Percentiles rank a stretch among this genome's conserved stretches.
Conservation (phyloP, 495 filamentous ascomycete genomes). For the Clohesyomyces aquaticus region DNA sequence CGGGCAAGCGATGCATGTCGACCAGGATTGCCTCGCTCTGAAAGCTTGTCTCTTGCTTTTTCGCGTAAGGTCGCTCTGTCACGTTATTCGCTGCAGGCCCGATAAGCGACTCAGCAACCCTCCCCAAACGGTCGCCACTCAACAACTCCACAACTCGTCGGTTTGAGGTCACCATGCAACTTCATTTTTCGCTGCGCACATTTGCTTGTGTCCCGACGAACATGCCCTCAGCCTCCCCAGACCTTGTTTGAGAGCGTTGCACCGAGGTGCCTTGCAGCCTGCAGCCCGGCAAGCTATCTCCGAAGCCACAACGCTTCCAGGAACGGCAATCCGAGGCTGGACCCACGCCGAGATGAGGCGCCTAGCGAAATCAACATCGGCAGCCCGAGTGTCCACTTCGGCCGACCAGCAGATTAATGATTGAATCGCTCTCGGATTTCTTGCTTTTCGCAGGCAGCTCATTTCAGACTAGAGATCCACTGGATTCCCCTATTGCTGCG, state of each 20-base stretch:
- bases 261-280: neutral
- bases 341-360: conserved; percentile 23
- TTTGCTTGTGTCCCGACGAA: conserved; percentile 3
- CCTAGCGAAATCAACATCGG: conserved; percentile 29
- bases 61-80: conserved; percentile 4
- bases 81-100: conserved; percentile 13
- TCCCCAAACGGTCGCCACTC: conserved; percentile 14
- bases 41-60: conserved; percentile 32
- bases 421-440: neutral
- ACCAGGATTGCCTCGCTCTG: conserved; percentile 12
- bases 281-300: neutral
- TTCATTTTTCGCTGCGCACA: conserved; percentile 1
- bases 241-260: conserved; percentile 14
- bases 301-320: neutral
- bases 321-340: conserved; percentile 1
- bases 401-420: neutral
- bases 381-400: conserved; percentile 5
- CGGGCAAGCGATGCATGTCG: conserved; percentile 5
- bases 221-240: conserved; percentile 1
- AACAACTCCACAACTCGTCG: neutral
- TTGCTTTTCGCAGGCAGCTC: conserved; percentile 1
- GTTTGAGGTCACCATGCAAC: neutral
- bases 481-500: neutral
- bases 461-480: neutral
- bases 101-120: conserved; percentile 34